These are phyloP conservation scores for Aristolochia fimbriata DNA, from an alignment of 164 flowering plant genomes.

Conservation along the genomic window DNA sequence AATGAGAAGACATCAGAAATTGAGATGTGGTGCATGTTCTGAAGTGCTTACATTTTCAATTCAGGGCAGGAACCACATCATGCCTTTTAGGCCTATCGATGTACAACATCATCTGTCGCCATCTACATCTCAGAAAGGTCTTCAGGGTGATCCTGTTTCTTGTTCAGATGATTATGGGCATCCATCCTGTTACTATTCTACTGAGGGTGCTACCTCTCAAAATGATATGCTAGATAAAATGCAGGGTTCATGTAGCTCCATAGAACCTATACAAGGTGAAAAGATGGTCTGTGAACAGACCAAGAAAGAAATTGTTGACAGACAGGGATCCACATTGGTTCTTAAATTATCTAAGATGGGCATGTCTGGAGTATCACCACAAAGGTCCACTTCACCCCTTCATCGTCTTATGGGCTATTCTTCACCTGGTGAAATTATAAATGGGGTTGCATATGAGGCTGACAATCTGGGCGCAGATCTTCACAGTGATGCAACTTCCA, in stretches of 20 bases:
- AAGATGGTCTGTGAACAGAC: not conserved
- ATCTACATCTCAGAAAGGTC: conserved; percentile 13
- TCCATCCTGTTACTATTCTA: conserved; percentile 29
- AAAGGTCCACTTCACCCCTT: conserved; percentile 34
- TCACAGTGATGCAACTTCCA: not conserved
- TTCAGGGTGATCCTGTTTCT: conserved; percentile 27
- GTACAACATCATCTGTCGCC: conserved; percentile 24
- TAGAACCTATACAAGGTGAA: conserved; percentile 6
- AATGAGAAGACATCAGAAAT: conserved; percentile 30
- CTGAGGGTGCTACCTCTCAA: conserved; percentile 20
- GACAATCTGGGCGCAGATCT: not conserved
- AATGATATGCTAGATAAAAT: conserved; percentile 6
- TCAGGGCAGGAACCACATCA: conserved; percentile 21
- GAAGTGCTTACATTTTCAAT: conserved; percentile 49
- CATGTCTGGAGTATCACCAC: not conserved
- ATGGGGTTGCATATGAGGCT: not conserved
- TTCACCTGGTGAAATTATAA: conserved; percentile 31
- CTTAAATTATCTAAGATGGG: not conserved
- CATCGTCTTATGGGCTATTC: conserved; percentile 77
- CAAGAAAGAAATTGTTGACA: not conserved
- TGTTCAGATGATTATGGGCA: conserved; percentile 44
- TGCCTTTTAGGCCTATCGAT: conserved; percentile 22
- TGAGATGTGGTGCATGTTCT: conserved; percentile 62
- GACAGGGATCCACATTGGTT: not conserved
- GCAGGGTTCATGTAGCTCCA: conserved; percentile 9